Evolutionary conservation across 805 yeast species (phyloP), one percentile per base, ranked within the genome.

Genomic region (Kuraishia piskuri): DNA sequence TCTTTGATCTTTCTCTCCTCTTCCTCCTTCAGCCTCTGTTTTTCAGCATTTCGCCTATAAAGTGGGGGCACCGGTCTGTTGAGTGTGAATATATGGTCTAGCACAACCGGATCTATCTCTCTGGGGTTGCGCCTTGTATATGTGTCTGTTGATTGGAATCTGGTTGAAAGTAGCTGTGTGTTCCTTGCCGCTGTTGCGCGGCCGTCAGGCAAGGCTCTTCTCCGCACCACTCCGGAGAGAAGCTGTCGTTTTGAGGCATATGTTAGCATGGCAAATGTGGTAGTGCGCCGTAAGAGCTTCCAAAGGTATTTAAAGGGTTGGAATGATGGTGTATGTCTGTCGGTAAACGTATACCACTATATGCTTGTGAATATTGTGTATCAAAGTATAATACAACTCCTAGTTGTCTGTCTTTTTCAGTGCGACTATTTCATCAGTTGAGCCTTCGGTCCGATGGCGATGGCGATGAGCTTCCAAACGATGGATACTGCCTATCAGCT

Each of bases 21-120:
- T 21, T 37, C 45, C 24, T 25, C 53, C n/a, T 26, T 51, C 45
- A 20, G 31, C 17, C 49, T 22, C 46, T 21, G 50, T 20, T 22
- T 20, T 10, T 40, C 48, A 21, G 20, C 45, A 25, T 26, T 31
- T 17, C 23, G 44, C 40, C 50, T 49, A 17, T 49, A 49, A 9
- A 22, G 44, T 49, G 47, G 47, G 10, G 51, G 53, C n/a, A 52
- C 20, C 8, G 66, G 64, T 51, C 62, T 65, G 53, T 67, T 64
- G 47, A 57, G 61, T 26, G 51, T 56, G 57, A 67, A 67, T 5
- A 67, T 54, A 47, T 63, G 57, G 54, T 67, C 71, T 40, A 67
- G 50, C 12, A 67, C 50, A 4, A 61, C 56, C 1, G 65, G 63
- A 49, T 66, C 68, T 21, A 61, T 53, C 51, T 65, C 68, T 25